Conservation (phyloP, 2,329 filamentous ascomycete species). For the Ophiostoma montium region DNA sequence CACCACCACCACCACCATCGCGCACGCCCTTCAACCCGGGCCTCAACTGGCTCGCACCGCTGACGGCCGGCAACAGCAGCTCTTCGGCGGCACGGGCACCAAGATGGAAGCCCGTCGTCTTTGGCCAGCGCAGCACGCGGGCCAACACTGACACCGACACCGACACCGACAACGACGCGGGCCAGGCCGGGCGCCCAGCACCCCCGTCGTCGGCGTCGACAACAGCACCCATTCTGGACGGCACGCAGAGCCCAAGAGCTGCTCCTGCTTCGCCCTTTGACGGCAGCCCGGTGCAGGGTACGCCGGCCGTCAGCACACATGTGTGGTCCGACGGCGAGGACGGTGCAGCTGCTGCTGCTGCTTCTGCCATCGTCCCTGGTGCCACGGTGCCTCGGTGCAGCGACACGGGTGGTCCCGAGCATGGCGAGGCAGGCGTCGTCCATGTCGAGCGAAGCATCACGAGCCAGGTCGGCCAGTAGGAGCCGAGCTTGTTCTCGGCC, state of each 20-base stretch:
- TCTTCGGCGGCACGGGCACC: too few species aligned
- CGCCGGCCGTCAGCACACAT: constrained; percentile 3
- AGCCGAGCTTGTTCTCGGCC: not conserved
- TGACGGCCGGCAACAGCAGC: not conserved
- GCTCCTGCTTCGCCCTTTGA: constrained; percentile 2
- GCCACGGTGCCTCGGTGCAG: not conserved
- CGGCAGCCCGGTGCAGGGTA: not conserved
- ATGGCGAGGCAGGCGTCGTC: not conserved
- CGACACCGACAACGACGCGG: not conserved
- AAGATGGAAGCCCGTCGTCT: not conserved
- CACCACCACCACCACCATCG: not conserved
- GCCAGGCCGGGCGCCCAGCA: not conserved
- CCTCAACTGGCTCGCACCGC: constrained; percentile 8
- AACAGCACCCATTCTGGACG: not conserved
- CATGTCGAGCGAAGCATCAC: constrained; percentile 7
- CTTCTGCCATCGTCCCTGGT: not conserved
- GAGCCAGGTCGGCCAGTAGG: not conserved
- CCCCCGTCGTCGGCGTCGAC: not conserved
- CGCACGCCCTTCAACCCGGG: constrained; percentile 6
- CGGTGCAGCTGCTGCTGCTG: not conserved
- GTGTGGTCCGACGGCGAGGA: constrained; percentile 8
- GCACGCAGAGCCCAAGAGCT: not conserved
- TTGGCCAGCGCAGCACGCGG: not conserved
- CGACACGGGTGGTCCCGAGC: not conserved
- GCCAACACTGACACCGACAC: not conserved